phyloP scores from a whole-genome alignment of 768 basidiomycete species.

The Dioszegia hungarica region DNA sequence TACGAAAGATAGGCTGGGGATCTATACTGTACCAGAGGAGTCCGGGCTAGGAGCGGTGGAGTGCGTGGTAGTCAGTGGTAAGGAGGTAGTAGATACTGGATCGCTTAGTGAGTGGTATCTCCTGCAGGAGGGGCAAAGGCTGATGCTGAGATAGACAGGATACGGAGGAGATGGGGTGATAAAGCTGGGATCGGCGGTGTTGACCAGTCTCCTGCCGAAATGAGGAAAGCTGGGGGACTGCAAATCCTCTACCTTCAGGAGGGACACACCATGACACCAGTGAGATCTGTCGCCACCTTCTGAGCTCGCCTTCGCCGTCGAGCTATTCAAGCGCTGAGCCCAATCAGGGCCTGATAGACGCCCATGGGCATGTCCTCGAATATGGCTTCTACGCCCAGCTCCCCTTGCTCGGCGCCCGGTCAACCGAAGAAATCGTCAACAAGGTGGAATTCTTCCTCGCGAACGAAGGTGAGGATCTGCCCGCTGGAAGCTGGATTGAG shows the following conservation, averaged over 20 bases:
- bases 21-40: conserved; percentile 34
- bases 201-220: conserved; percentile 3
- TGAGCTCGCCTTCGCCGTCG: no score
- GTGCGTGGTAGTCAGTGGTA: conserved; percentile 32
- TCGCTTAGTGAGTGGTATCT: conserved; percentile 23
- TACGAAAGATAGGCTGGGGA: conserved; percentile 24
- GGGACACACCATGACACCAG: conserved; percentile 36
- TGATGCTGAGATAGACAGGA: conserved; percentile 10
- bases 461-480: conserved; percentile 12
- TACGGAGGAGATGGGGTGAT: conserved; percentile 22
- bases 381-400: conserved; percentile 42
- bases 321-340: no score
- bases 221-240: conserved; percentile 11
- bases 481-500: conserved; percentile 60
- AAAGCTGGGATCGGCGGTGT: conserved; percentile 8
- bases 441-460: conserved; percentile 36
- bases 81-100: conserved; percentile 32
- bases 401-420: conserved; percentile 28
- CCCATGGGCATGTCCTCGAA: conserved; percentile 42
- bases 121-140: not conserved
- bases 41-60: conserved; percentile 30
- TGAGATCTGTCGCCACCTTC: no score
- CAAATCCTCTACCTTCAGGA: conserved; percentile 25
- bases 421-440: conserved; percentile 22
- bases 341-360: conserved; percentile 44